Evolutionary conservation across 192 early-diverging fungal genomes (phyloP).

Genomic region (Mortierella alpina): DNA sequence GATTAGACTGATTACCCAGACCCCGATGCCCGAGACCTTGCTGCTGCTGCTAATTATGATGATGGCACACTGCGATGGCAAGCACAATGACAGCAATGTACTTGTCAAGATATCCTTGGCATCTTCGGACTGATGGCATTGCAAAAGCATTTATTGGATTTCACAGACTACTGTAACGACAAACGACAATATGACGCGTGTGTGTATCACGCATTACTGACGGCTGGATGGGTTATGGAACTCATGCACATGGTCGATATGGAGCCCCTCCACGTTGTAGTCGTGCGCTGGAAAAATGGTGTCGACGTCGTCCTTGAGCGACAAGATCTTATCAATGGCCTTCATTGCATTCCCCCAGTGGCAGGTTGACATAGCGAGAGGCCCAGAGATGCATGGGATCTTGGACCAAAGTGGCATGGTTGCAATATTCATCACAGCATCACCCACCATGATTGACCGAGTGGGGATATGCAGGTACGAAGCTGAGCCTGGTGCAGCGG

Average conservation of each 20-base stretch:
- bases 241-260: constrained; percentile 48
- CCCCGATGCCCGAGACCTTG: too few relatives aligned
- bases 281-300: constrained; percentile 55
- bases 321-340: constrained; percentile 45
- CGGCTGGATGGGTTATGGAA: constrained; percentile 16
- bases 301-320: constrained; percentile 34
- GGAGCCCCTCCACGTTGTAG: constrained; percentile 36
- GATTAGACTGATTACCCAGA: too few relatives aligned
- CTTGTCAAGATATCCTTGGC: too few relatives aligned
- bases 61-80: too few relatives aligned
- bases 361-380: constrained; percentile 34
- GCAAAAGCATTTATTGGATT: neutral
- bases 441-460: constrained; percentile 49
- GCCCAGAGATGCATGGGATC: constrained; percentile 29
- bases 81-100: neutral
- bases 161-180: neutral
- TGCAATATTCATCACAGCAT: constrained; percentile 52
- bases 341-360: constrained; percentile 38
- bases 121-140: neutral
- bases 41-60: too few relatives aligned
- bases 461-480: constrained; percentile 52
- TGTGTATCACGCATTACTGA: neutral
- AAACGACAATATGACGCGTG: neutral
- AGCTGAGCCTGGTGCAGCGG: constrained; percentile 34
- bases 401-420: constrained; percentile 33